Evolutionary conservation across 805 yeast genomes (phyloP).

Genomic region (Cyberlindnera euphorbiiphila): DNA sequence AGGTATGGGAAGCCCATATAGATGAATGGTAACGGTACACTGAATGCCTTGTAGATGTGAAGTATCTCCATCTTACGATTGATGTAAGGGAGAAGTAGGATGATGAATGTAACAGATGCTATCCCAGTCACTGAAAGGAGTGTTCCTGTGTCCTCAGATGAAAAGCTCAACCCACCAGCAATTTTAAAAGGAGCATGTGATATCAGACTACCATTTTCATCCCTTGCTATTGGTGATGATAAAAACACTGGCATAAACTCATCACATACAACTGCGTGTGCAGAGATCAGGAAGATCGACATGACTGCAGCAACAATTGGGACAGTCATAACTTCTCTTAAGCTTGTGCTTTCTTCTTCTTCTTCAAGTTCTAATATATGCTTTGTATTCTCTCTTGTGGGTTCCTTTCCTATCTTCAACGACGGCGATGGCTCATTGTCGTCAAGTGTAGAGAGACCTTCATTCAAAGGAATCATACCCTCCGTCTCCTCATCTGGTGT

Average conservation of each 20-base stretch:
- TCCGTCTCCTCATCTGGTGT: conserved; percentile 6
- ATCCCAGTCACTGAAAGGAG: conserved; percentile 46
- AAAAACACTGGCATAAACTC: conserved; percentile 2
- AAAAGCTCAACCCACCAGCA: conserved; percentile 49
- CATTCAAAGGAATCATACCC: conserved; percentile 1
- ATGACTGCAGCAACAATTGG: conserved; percentile 10
- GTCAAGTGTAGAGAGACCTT: background rate
- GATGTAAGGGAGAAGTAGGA: conserved; percentile 28
- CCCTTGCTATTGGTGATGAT: conserved; percentile 1
- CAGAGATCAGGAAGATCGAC: conserved; percentile 9
- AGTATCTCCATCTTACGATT: conserved; percentile 8
- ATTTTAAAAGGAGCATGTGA: conserved; percentile 45
- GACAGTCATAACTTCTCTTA: conserved; percentile 10
- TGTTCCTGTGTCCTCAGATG: conserved; percentile 44
- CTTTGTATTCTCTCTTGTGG: background rate
- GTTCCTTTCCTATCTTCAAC: background rate
- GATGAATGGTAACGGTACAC: conserved; percentile 7
- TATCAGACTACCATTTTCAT: conserved; percentile 16
- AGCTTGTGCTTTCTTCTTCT: background rate
- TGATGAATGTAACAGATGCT: conserved; percentile 43
- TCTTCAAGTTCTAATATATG: background rate
- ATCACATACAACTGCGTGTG: conserved; percentile 11
- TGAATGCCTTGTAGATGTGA: conserved; percentile 9
- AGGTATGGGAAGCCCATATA: conserved; percentile 8
- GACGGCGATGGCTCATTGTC: conserved; percentile 1